Evolutionary conservation across 2,329 filamentous ascomycete species (phyloP).

Genomic region (Arthroderma sp.): DNA sequence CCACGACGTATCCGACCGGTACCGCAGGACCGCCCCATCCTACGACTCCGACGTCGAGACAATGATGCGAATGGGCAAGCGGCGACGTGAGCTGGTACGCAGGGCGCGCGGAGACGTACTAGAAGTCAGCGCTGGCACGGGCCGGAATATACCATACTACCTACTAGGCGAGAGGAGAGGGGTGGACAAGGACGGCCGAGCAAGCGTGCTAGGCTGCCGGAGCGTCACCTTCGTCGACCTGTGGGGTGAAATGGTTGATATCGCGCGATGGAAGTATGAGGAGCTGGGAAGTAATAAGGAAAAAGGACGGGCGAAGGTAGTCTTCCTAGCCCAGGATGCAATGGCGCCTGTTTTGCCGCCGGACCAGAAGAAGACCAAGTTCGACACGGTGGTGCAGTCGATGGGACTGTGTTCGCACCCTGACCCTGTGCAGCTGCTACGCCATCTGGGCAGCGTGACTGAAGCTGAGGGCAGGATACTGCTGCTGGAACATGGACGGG

Average conservation of each 20-base stretch:
- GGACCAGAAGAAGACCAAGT: conserved; percentile 18
- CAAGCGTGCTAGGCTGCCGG: conserved; percentile 26
- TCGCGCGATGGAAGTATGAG: conserved; percentile 35
- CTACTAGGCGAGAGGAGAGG: conserved; percentile 28
- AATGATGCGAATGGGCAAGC: conserved; percentile 30
- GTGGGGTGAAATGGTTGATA: conserved; percentile 38
- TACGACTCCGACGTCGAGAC: conserved; percentile 38
- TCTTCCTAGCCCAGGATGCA: conserved; percentile 29
- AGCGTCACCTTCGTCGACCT: conserved; percentile 38
- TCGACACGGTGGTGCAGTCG: conserved; percentile 39
- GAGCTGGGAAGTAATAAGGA: conserved; percentile 16
- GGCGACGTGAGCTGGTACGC: conserved; percentile 32
- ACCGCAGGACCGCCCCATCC: conserved; percentile 31
- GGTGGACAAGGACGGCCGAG: conserved; percentile 23
- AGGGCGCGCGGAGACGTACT: conserved; percentile 37
- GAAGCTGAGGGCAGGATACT: conserved; percentile 33
- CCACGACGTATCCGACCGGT: conserved; percentile 37
- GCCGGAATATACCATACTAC: conserved; percentile 38
- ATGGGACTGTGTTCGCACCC: conserved; percentile 41
- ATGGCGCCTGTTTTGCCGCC: conserved; percentile 10
- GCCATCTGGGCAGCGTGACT: conserved; percentile 30
- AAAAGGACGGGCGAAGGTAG: conserved; percentile 15
- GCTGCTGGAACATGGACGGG: conserved; percentile 40
- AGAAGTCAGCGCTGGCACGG: conserved; percentile 41
- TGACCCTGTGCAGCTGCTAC: conserved; percentile 32